phyloP scores from a whole-genome alignment of 2,329 filamentous ascomycete genomes.

The Xylariaceae sp. region DNA sequence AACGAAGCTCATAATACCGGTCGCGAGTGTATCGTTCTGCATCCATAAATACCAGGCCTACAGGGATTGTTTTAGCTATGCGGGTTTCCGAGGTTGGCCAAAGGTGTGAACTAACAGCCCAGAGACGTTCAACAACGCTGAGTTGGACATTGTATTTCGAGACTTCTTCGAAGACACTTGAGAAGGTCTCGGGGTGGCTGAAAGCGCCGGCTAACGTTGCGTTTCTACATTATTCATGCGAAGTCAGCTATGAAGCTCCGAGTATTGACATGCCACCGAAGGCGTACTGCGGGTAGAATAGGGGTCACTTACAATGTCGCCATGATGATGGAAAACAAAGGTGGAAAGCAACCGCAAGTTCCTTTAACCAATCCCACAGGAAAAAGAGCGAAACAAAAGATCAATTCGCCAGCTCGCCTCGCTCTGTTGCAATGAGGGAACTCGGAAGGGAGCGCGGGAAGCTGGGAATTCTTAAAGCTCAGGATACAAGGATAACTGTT shows the following conservation, averaged over 20 bases:
- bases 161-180: constrained; percentile 57
- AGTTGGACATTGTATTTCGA: constrained; percentile 76
- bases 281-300: no score
- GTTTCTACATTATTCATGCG: constrained; percentile 42
- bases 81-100: constrained; percentile 10
- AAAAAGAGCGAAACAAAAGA: no score
- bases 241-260: no score
- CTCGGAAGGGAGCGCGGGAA: no score
- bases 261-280: no score
- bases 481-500: constrained; percentile 10
- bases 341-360: constrained; percentile 1
- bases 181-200: constrained; percentile 47
- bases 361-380: constrained; percentile 5
- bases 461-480: constrained; percentile 8
- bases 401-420: no score
- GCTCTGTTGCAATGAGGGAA: no score
- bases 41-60: constrained; percentile 91
- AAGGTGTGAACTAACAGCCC: constrained; percentile 58
- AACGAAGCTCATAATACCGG: constrained; percentile 93
- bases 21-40: constrained; percentile 95
- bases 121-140: constrained; percentile 80
- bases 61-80: constrained; percentile 28
- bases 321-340: constrained; percentile 19
- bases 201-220: constrained; percentile 42
- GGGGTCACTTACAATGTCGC: constrained; percentile 28